Evolutionary conservation across 129 eudicot genomes (phyloP).

Genomic region (Glebionis coronaria): DNA sequence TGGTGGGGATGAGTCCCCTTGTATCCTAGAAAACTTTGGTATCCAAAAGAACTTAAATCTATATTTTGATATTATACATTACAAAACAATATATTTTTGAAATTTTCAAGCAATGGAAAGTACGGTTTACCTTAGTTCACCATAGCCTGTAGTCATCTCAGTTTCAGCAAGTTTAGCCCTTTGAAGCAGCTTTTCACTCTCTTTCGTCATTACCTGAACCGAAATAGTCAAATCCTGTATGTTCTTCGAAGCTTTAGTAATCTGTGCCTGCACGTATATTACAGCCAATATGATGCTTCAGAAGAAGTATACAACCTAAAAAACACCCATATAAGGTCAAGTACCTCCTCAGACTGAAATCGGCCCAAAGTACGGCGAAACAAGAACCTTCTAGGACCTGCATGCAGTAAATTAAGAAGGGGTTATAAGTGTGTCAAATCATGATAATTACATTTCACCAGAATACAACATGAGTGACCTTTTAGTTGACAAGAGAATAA

Average conservation of each 20-base stretch:
- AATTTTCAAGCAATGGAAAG: slow-evolving; percentile 6
- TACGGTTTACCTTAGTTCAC: slow-evolving; percentile 55
- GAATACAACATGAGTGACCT: neutral
- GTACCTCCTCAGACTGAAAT: slow-evolving; percentile 87
- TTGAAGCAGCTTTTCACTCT: slow-evolving; percentile 79
- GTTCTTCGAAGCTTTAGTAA: slow-evolving; percentile 66
- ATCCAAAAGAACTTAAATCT: too few relatives aligned
- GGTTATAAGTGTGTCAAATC: neutral
- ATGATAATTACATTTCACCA: slow-evolving; percentile 4
- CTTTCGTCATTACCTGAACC: slow-evolving; percentile 85
- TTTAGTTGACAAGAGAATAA: neutral
- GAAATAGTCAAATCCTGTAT: slow-evolving; percentile 59
- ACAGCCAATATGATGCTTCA: slow-evolving; percentile 18
- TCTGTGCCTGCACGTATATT: slow-evolving; percentile 62
- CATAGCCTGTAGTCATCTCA: slow-evolving; percentile 68
- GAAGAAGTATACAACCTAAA: neutral
- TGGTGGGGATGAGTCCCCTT: too few relatives aligned
- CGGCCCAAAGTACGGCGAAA: slow-evolving; percentile 82
- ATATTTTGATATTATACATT: slow-evolving; percentile 7
- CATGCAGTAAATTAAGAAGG: slow-evolving; percentile 25
- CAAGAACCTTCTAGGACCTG: slow-evolving; percentile 90
- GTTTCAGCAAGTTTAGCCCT: slow-evolving; percentile 83
- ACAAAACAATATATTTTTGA: neutral
- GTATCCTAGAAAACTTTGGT: too few relatives aligned
- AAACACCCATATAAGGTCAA: neutral